phyloP scores from a whole-genome alignment of 192 early-diverging fungal genomes.

The Entomortierella chlamydospora region DNA sequence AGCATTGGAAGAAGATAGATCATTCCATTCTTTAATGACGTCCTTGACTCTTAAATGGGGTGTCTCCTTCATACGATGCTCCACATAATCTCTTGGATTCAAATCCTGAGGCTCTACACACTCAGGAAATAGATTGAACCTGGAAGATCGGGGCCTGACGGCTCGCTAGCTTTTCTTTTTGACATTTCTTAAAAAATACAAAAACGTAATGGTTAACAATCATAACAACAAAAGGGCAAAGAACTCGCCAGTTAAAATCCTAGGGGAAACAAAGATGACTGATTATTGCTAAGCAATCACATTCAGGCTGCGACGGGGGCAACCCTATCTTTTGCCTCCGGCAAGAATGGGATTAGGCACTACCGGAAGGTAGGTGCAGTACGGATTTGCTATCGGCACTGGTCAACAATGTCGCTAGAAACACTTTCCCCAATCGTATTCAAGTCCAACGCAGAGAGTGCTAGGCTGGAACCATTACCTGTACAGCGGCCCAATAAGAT shows the following conservation, averaged over 20 bases:
- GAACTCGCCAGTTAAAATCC: background rate
- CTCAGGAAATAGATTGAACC: background rate
- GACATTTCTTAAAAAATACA: background rate
- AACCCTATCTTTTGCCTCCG: background rate
- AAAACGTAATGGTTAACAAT: background rate
- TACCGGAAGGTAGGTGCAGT: background rate
- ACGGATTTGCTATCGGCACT: background rate
- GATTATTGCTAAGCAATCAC: background rate
- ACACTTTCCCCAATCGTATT: background rate
- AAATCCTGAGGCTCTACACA: background rate
- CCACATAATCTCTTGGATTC: background rate
- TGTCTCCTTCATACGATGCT: background rate
- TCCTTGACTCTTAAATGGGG: too few relatives aligned
- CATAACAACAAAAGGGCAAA: background rate
- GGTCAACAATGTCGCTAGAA: background rate
- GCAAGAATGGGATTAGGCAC: background rate
- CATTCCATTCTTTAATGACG: too few relatives aligned
- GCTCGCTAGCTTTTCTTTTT: background rate
- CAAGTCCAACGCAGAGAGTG: background rate
- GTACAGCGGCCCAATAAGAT: background rate
- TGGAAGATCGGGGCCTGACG: background rate
- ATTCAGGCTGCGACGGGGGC: background rate
- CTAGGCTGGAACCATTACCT: background rate
- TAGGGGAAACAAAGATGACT: background rate
- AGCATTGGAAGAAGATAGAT: too few relatives aligned